Conservation (phyloP, 2,329 filamentous ascomycete genomes). For the Talaromyces sp. region DNA sequence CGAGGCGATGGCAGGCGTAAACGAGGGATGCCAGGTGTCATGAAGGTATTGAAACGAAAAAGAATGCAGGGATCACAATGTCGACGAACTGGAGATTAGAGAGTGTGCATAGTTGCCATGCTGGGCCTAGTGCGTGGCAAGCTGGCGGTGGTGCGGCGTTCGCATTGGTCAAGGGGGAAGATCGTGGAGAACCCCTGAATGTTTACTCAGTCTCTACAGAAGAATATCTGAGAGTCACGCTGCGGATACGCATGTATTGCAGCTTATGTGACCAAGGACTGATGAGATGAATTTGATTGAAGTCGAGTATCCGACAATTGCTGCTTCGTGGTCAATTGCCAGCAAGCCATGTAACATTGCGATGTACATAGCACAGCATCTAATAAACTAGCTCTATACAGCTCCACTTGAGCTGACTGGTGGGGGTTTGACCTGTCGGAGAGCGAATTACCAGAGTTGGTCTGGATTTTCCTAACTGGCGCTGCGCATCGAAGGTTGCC, state of each 20-base stretch:
- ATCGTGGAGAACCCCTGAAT: slow-evolving; percentile 1
- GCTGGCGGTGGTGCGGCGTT: neutral
- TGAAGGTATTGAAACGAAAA: neutral
- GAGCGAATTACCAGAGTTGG: neutral
- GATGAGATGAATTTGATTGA: no score
- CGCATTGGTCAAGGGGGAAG: neutral
- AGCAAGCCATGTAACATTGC: neutral
- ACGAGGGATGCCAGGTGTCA: neutral
- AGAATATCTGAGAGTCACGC: no score
- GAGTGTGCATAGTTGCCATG: neutral
- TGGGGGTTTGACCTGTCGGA: neutral
- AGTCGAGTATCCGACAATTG: neutral
- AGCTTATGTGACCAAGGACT: no score
- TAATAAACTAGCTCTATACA: neutral
- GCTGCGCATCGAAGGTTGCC: no score
- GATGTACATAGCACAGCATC: neutral
- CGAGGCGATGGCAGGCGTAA: neutral
- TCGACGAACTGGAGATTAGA: neutral
- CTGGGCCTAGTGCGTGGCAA: neutral
- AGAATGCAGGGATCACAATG: neutral
- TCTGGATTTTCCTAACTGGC: neutral
- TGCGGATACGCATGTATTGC: no score
- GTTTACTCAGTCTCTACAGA: neutral
- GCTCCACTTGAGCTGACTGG: neutral
- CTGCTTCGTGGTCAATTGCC: neutral